These are phyloP conservation scores for Colletotrichum sp. DNA, from an alignment of 2,329 filamentous ascomycete genomes.

Conservation along the genomic window DNA sequence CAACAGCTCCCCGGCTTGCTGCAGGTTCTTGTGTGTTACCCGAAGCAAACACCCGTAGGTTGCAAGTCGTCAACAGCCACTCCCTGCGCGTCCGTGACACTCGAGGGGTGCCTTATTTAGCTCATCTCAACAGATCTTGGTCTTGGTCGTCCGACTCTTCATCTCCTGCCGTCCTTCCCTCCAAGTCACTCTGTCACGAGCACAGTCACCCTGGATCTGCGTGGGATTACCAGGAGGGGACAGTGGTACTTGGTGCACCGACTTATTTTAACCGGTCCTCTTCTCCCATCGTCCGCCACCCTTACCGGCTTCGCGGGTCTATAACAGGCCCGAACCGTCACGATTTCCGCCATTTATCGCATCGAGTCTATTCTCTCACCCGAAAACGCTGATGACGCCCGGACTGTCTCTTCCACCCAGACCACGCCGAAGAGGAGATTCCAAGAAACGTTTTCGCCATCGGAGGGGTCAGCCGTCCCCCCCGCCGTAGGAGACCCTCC, in stretches of 20 bases:
- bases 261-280: neutral
- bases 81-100: neutral
- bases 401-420: conserved; percentile 32
- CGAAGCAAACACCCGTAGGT: neutral
- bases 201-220: conserved; percentile 1
- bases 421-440: conserved; percentile 40
- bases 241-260: conserved; percentile 8
- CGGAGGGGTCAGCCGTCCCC: conserved; percentile 28
- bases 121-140: conserved; percentile 10
- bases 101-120: conserved; percentile 7
- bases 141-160: neutral
- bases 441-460: conserved; percentile 36
- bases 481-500: conserved; percentile 18
- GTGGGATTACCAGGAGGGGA: neutral
- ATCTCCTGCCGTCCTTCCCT: conserved; percentile 16
- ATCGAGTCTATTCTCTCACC: conserved; percentile 58
- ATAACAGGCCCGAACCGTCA: conserved; percentile 47
- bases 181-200: neutral
- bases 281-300: neutral
- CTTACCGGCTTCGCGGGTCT: conserved; percentile 33
- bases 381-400: conserved; percentile 41
- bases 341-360: conserved; percentile 54
- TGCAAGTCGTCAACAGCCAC: neutral
- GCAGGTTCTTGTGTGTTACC: conserved; percentile 4
- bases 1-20: neutral